phyloP scores from a whole-genome alignment of 352 stramenopile genomes.

The Bremia lactucae region DNA sequence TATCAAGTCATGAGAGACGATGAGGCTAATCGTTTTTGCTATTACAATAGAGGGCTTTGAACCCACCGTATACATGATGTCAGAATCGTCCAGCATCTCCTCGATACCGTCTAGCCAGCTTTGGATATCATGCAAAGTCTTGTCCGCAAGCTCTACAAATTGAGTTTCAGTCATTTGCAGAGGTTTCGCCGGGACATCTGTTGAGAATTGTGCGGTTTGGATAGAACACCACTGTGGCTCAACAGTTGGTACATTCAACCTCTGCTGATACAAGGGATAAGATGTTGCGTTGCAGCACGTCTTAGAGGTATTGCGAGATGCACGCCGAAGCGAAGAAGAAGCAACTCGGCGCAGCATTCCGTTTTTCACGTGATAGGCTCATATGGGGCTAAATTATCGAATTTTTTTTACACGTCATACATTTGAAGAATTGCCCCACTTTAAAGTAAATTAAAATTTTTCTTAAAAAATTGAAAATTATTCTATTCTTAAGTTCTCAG shows the following conservation, averaged over 20 bases:
- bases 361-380: too few species aligned
- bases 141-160: constrained; percentile 71
- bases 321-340: constrained; percentile 13
- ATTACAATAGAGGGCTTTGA: neutral
- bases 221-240: neutral
- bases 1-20: constrained; percentile 14
- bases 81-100: constrained; percentile 77
- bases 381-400: too few species aligned
- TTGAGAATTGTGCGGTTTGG: constrained; percentile 13
- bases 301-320: constrained; percentile 5
- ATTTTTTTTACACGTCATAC: too few species aligned
- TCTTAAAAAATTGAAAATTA: too few species aligned
- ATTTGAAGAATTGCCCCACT: too few species aligned
- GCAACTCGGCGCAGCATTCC: constrained; percentile 17
- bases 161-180: constrained; percentile 53
- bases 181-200: constrained; percentile 1
- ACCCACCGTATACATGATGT: constrained; percentile 67
- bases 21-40: neutral
- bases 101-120: constrained; percentile 75
- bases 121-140: constrained; percentile 62
- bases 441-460: too few species aligned
- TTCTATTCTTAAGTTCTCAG: too few species aligned
- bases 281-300: constrained; percentile 5
- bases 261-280: neutral
- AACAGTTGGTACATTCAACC: neutral